Percentiles rank a stretch among this genome's conserved stretches.
Conservation (phyloP, 208 protist genomes). For the Crithidia brevicula region DNA sequence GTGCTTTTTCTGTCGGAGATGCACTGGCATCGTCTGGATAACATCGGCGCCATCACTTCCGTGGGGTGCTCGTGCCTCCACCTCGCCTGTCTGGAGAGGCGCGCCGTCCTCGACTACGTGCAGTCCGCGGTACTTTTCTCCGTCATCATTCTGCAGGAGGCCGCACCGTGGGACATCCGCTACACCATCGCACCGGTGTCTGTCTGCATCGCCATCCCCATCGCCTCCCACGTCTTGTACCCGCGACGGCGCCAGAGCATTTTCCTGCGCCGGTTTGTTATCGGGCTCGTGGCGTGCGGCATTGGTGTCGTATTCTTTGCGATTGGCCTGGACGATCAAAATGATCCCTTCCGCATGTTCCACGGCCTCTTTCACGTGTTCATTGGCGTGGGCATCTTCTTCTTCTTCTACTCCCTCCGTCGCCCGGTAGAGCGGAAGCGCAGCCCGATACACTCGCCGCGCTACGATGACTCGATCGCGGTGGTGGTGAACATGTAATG, state of each 20-base stretch:
- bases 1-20: slow-evolving; percentile 56
- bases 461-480: slow-evolving; percentile 8
- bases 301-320: slow-evolving; percentile 51
- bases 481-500: slow-evolving; percentile 24
- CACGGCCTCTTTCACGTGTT: slow-evolving; percentile 80
- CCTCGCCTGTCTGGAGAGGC: slow-evolving; percentile 38
- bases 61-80: slow-evolving; percentile 55
- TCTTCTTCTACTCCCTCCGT: slow-evolving; percentile 36
- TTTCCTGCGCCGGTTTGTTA: slow-evolving; percentile 20
- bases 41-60: slow-evolving; percentile 60
- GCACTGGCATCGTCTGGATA: slow-evolving; percentile 79
- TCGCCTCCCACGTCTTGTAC: slow-evolving; percentile 38
- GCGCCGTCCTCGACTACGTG: slow-evolving; percentile 25
- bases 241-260: slow-evolving; percentile 22
- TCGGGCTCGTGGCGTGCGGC: slow-evolving; percentile 27
- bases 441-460: slow-evolving; percentile 2
- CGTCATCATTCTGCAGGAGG: slow-evolving; percentile 61
- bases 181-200: slow-evolving; percentile 56
- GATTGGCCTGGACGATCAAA: slow-evolving; percentile 58
- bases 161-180: slow-evolving; percentile 59
- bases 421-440: slow-evolving; percentile 13
- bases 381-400: slow-evolving; percentile 50
- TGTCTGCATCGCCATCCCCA: slow-evolving; percentile 42
- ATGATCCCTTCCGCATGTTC: slow-evolving; percentile 68
- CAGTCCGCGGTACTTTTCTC: slow-evolving; percentile 59